Base-by-base conservation (phyloP, 2,329 filamentous ascomycete species). In the Colletotrichum sp. region DNA sequence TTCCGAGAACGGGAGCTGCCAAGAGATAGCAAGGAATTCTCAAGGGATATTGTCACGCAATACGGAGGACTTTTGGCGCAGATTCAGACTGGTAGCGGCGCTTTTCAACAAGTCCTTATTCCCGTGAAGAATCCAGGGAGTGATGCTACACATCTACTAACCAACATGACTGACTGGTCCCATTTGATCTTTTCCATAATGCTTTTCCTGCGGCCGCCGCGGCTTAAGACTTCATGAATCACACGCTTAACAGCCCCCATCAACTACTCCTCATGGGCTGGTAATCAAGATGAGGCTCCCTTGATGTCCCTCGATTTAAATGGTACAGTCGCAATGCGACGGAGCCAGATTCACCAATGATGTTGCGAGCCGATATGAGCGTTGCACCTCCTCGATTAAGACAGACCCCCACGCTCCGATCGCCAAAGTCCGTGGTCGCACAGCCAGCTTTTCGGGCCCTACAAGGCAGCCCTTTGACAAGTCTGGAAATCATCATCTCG, bases 231-330 rank as follows among this genome's bases (percentile, higher is more conserved):
- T 21, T 52, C 44, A 21, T 52, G n/a, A 52, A 52, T 21, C 4
- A 52, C 44, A 52, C 44, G n/a, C 44, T 52, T 2, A 21, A n/a
- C 10, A 52, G 18, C 39, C 9, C 39, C 10, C 18, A n/a, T 49
- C 18, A 49, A 2, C 9, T 6, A 6, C 39, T 57, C 21, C 49
- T 10, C 39, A 63, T 55, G 9, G 52, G 52, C 36, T 36, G 34
- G 34, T 66, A 71, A 71, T 59, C 18, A 64, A 64, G 66, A 59
- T 62, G 67, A 75, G 67, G 67, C 67, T 66, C 18, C 49, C 28
- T 39, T 6, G 13, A 6, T 57, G 26, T 60, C 18, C 34, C 18
- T 39, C 24, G 21, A 44, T 57, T 32, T 28, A 57, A 49, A 70
- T 30, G 44, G 68, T 6, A 71, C 32, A 62, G 68, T 75, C 6